These are phyloP conservation scores for Pseudotsuga menziesii DNA, from an alignment of 75 land plant species.

Conservation along the genomic window DNA sequence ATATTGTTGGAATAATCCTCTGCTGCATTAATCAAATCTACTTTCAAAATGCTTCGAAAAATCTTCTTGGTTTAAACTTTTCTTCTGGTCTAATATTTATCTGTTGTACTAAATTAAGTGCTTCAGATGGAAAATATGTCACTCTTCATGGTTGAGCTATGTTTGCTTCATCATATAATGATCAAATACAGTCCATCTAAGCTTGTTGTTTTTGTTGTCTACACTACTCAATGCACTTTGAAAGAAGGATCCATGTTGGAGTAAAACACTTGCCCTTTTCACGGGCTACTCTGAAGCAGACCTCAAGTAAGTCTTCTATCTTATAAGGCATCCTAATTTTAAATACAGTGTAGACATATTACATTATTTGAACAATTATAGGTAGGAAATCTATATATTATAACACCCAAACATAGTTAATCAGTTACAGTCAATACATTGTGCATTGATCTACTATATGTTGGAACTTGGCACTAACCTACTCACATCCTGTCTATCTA, in stretches of 20 bases:
- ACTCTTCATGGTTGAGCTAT: constrained; percentile 72
- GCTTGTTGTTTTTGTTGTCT: constrained; percentile 83
- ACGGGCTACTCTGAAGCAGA: constrained; percentile 76
- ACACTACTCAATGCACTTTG: constrained; percentile 67
- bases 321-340: not conserved
- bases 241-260: constrained; percentile 65
- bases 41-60: not conserved
- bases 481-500: too few species aligned
- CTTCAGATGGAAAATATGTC: constrained; percentile 58
- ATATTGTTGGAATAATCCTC: constrained; percentile 9
- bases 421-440: too few species aligned
- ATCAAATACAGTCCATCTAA: constrained; percentile 60
- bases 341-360: too few species aligned
- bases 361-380: too few species aligned
- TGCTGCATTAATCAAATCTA: not conserved
- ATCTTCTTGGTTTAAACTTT: not conserved
- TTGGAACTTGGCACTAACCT: too few species aligned
- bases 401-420: not conserved
- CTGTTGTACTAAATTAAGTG: not conserved
- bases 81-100: not conserved
- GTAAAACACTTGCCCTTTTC: constrained; percentile 58
- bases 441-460: too few species aligned
- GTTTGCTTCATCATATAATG: constrained; percentile 60
- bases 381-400: too few species aligned
- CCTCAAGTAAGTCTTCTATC: constrained; percentile 38